Conservation (phyloP, 345 rosid genomes). For the Brassica nigra region DNA sequence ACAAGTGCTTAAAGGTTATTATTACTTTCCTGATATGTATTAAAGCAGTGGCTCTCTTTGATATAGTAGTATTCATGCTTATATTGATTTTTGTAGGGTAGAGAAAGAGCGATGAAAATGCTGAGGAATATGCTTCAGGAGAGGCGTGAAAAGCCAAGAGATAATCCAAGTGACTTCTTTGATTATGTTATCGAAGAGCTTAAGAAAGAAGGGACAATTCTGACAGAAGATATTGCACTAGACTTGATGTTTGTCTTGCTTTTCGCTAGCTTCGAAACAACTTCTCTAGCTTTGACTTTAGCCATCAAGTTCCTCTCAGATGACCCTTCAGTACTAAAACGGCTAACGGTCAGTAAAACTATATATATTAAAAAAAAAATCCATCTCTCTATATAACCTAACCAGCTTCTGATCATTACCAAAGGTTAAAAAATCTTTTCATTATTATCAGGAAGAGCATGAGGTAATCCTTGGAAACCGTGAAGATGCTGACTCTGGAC, state of each 20-base stretch:
- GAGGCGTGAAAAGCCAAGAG: constrained; percentile 59
- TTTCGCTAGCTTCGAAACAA: constrained; percentile 95
- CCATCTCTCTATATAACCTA: neutral
- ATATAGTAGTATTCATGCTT: constrained; percentile 11
- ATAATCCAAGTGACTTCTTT: constrained; percentile 61
- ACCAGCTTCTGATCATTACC: constrained; percentile 1
- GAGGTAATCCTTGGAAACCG: constrained; percentile 62
- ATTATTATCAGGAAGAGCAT: constrained; percentile 80
- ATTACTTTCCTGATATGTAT: neutral
- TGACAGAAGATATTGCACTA: constrained; percentile 79
- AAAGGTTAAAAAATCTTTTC: neutral
- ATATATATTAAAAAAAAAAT: neutral
- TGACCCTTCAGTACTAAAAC: constrained; percentile 59
- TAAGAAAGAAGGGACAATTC: constrained; percentile 69
- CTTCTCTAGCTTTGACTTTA: constrained; percentile 83
- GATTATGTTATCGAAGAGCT: constrained; percentile 87
- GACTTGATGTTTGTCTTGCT: constrained; percentile 94
- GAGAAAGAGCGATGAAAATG: constrained; percentile 83
- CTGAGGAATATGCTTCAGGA: constrained; percentile 70
- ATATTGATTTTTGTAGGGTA: constrained; percentile 60
- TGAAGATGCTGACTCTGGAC: constrained; percentile 54
- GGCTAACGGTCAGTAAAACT: constrained; percentile 60
- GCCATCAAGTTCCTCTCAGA: constrained; percentile 76
- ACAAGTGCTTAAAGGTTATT: constrained; percentile 42
- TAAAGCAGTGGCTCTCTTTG: neutral